A percentile compares a stretch with the other conserved stretches of the same genome.
These are phyloP conservation scores for Stephania cephalantha DNA, from an alignment of 164 flowering plant genomes.

Conservation along the genomic window DNA sequence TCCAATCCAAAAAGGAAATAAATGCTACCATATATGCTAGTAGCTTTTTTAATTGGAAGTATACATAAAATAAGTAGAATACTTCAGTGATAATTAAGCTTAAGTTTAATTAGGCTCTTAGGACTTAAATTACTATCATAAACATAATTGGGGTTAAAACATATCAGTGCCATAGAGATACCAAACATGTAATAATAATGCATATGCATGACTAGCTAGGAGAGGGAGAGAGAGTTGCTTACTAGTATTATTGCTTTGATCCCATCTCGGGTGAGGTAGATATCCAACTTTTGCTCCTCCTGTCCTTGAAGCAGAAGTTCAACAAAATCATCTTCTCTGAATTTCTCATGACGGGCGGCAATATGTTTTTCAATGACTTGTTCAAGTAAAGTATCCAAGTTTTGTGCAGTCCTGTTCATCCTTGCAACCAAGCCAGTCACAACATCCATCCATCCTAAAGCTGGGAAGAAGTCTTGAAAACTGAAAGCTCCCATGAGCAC, in stretches of 20 bases:
- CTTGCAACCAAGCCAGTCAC: no score
- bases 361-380: constrained; percentile 1
- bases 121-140: no score
- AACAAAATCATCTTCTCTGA: background rate
- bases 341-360: background rate
- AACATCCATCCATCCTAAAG: background rate
- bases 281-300: background rate
- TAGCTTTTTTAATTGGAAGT: no score
- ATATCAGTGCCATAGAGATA: no score
- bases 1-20: no score
- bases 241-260: constrained; percentile 7
- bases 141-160: no score
- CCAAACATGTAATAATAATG: no score
- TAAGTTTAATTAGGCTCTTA: background rate
- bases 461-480: constrained; percentile 15
- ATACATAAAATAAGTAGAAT: no score
- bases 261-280: background rate
- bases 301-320: background rate
- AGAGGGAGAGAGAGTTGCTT: background rate
- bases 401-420: background rate
- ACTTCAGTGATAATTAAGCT: no score
- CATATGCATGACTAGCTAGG: background rate
- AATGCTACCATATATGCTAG: no score
- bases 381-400: background rate
- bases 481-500: constrained; percentile 11